These are phyloP conservation scores for Verticillium longisporum DNA, from an alignment of 2,329 filamentous ascomycete genomes.

Conservation along the genomic window DNA sequence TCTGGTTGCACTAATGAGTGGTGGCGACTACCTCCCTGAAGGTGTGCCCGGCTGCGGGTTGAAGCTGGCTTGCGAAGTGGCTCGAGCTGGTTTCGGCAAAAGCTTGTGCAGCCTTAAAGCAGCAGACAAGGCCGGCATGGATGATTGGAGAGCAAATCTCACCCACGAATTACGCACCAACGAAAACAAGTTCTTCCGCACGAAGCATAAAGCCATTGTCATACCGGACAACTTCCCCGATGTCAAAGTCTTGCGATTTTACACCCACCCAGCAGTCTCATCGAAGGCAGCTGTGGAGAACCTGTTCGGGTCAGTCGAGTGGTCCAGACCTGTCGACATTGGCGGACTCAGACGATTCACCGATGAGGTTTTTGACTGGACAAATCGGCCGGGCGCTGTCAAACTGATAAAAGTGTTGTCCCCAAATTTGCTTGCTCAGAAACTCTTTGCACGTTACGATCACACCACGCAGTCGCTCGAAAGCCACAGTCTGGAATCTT, in stretches of 20 bases:
- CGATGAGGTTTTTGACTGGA: constrained; percentile 81
- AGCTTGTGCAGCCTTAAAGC: constrained; percentile 61
- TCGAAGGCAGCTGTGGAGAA: constrained; percentile 46
- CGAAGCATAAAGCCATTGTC: constrained; percentile 63
- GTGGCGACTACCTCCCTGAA: constrained; percentile 86
- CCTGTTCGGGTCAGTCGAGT: constrained; percentile 47
- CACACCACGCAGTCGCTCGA: constrained; percentile 17
- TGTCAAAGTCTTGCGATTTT: constrained; percentile 72
- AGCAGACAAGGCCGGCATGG: constrained; percentile 52
- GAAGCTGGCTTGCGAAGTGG: constrained; percentile 84
- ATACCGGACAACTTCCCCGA: constrained; percentile 82
- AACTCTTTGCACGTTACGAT: constrained; percentile 33
- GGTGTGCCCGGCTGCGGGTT: constrained; percentile 84
- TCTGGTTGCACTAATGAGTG: constrained; percentile 87
- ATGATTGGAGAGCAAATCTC: constrained; percentile 65
- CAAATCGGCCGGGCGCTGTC: constrained; percentile 66
- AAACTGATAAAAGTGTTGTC: constrained; percentile 80
- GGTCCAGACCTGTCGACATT: constrained; percentile 60
- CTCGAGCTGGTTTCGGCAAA: constrained; percentile 77
- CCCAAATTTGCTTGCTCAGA: constrained; percentile 64
- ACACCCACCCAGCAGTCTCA: constrained; percentile 82
- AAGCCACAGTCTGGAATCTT: constrained; percentile 10
- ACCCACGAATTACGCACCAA: constrained; percentile 76
- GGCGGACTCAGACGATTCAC: constrained; percentile 65
- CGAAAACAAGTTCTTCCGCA: constrained; percentile 71